Percentiles rank a stretch among this genome's conserved stretches.
phyloP scores from a whole-genome alignment of 1,139 yeast genomes.

The Arxiozyma bovina region DNA sequence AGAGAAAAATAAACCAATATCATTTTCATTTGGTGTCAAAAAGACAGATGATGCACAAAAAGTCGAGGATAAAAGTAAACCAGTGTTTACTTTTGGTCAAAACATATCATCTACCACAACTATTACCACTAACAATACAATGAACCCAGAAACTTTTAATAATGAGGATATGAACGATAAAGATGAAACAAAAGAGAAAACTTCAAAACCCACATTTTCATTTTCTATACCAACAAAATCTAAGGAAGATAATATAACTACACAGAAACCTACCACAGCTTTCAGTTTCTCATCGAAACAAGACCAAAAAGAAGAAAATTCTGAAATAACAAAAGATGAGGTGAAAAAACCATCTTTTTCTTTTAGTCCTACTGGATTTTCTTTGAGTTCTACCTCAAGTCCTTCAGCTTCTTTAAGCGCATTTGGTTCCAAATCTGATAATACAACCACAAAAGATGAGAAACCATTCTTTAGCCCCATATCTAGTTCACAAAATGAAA shows the following conservation, averaged over 20 bases:
- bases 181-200: constrained; percentile 1
- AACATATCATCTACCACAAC: constrained; percentile 7
- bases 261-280: not conserved
- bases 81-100: constrained; percentile 22
- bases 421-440: not conserved
- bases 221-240: constrained; percentile 11
- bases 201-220: constrained; percentile 14
- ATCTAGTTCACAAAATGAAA: not conserved
- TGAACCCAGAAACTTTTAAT: not conserved
- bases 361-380: not conserved
- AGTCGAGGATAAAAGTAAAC: constrained; percentile 9
- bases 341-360: not conserved
- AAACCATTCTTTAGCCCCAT: not conserved
- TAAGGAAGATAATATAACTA: not conserved
- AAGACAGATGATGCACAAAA: constrained; percentile 5
- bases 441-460: not conserved
- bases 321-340: not conserved
- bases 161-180: not conserved
- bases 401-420: not conserved
- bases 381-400: not conserved
- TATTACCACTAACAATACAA: not conserved
- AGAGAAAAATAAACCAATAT: constrained; percentile 19
- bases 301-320: not conserved
- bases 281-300: not conserved
- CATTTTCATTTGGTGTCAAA: constrained; percentile 25